phyloP scores from a whole-genome alignment of 257 asterid genomes.

The Penstemon newberryi region DNA sequence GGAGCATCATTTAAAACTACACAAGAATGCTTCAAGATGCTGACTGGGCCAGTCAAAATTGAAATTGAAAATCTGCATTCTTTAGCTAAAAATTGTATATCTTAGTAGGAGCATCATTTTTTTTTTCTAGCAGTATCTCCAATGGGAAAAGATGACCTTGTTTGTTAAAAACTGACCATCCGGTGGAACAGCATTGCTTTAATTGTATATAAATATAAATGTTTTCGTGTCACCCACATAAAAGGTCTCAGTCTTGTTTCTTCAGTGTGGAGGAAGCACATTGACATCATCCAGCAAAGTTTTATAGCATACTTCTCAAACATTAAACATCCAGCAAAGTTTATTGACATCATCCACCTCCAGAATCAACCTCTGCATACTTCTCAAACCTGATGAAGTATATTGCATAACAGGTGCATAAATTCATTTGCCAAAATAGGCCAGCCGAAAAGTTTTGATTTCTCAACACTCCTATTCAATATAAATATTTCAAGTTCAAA shows the following conservation, averaged over 20 bases:
- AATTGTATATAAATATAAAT: constrained; percentile 56
- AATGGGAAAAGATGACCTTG: constrained; percentile 94
- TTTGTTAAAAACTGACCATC: constrained; percentile 87
- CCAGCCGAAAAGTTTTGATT: neutral
- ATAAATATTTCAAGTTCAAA: neutral
- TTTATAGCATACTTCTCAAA: constrained; percentile 77
- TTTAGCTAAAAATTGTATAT: constrained; percentile 24
- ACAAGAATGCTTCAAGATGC: constrained; percentile 25
- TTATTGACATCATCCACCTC: constrained; percentile 51
- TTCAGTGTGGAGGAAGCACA: constrained; percentile 64
- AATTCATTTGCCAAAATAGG: neutral
- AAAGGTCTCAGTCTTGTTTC: constrained; percentile 98
- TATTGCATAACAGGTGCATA: neutral
- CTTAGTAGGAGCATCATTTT: constrained; percentile 31
- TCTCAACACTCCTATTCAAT: neutral
- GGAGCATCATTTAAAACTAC: constrained; percentile 8
- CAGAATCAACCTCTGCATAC: constrained; percentile 72
- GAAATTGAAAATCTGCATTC: constrained; percentile 20
- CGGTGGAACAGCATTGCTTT: constrained; percentile 52
- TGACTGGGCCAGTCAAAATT: constrained; percentile 18
- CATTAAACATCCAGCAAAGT: constrained; percentile 59
- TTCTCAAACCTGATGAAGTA: constrained; percentile 48
- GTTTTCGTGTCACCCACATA: constrained; percentile 91
- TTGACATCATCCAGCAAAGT: constrained; percentile 88
- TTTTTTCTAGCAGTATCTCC: constrained; percentile 37